These are phyloP conservation scores for Dacryopinax primogenitus DNA, from an alignment of 768 basidiomycete species.

Conservation along the genomic window DNA sequence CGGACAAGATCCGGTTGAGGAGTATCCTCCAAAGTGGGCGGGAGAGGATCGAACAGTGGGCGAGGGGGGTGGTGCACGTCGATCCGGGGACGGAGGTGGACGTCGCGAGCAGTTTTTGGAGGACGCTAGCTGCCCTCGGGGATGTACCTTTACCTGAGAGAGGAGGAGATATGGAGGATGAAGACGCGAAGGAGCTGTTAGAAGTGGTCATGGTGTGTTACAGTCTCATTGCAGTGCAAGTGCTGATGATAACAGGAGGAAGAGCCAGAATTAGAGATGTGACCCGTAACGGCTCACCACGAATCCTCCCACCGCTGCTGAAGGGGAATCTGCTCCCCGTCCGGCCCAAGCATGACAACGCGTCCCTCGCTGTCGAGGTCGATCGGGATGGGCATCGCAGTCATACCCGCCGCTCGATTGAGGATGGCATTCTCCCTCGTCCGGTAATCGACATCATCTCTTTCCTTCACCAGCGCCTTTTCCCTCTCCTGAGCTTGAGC, in stretches of 20 bases:
- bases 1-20: conserved; percentile 55
- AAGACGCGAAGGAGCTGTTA: neutral
- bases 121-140: conserved; percentile 2
- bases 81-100: conserved; percentile 4
- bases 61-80: conserved; percentile 21
- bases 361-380: neutral
- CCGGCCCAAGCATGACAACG: neutral
- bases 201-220: neutral
- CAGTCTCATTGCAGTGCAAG: neutral
- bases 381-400: neutral
- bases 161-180: neutral
- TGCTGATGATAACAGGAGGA: neutral
- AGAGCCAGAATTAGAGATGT: neutral
- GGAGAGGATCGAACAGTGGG: conserved; percentile 56
- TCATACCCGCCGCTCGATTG: no score
- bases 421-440: no score
- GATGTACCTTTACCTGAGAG: neutral
- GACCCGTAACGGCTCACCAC: neutral
- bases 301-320: neutral
- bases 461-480: neutral
- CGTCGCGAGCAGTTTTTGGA: neutral
- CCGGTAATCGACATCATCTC: no score
- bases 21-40: conserved; percentile 53
- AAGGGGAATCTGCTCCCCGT: neutral
- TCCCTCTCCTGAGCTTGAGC: neutral